phyloP scores from a whole-genome alignment of 257 asterid genomes.

The Salvia hispanica region DNA sequence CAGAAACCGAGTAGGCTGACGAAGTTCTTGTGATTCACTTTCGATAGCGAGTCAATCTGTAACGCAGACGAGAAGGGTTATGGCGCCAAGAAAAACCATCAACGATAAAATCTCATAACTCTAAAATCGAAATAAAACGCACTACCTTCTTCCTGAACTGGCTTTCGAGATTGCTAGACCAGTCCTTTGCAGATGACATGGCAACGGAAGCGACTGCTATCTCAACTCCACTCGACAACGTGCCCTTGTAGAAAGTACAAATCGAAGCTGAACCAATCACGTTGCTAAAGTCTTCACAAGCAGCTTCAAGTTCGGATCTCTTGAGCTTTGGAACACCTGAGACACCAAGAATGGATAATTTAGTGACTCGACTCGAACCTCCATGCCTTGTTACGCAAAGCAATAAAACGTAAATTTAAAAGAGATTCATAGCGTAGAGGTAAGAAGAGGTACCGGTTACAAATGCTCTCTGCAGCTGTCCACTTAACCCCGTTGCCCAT shows the following conservation, averaged over 20 bases:
- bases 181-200: conserved; percentile 61
- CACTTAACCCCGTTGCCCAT: conserved; percentile 93
- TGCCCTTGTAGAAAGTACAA: conserved; percentile 77
- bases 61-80: neutral
- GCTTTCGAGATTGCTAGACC: conserved; percentile 68
- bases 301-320: conserved; percentile 76
- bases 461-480: conserved; percentile 87
- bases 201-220: conserved; percentile 74
- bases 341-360: conserved; percentile 22
- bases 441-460: conserved; percentile 59
- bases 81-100: neutral
- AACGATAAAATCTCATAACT: neutral
- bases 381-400: too few species aligned
- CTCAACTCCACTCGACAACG: conserved; percentile 85
- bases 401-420: neutral
- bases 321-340: conserved; percentile 85
- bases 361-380: neutral
- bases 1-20: conserved; percentile 79
- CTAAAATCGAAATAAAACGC: neutral
- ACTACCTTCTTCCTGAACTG: conserved; percentile 87
- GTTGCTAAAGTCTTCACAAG: conserved; percentile 94
- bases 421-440: neutral
- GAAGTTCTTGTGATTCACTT: conserved; percentile 83
- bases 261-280: conserved; percentile 69
- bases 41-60: conserved; percentile 72